Conservation (phyloP, 1,284 basidiomycete genomes). For the Malassezia restricta region DNA sequence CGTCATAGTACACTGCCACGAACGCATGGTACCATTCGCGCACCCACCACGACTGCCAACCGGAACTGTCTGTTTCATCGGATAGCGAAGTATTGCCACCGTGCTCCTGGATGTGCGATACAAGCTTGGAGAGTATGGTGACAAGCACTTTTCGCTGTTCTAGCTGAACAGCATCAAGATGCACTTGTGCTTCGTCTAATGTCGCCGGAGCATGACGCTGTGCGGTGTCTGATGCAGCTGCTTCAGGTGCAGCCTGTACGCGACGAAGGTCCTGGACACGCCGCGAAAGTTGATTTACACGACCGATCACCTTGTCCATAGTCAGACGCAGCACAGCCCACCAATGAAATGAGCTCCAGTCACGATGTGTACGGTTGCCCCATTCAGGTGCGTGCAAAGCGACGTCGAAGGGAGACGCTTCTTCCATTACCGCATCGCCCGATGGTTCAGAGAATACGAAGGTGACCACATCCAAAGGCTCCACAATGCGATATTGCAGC, state of each 20-base stretch:
- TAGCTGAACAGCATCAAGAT: slow-evolving; percentile 30
- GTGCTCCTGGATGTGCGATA: slow-evolving; percentile 9
- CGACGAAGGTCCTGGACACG: slow-evolving; percentile 25
- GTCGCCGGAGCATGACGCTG: slow-evolving; percentile 18
- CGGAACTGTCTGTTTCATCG: not conserved
- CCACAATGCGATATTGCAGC: slow-evolving; percentile 94
- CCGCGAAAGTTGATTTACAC: slow-evolving; percentile 37
- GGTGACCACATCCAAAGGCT: slow-evolving; percentile 75
- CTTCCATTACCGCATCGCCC: slow-evolving; percentile 8
- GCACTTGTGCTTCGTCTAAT: slow-evolving; percentile 14
- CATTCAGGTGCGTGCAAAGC: not conserved
- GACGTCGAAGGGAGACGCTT: slow-evolving; percentile 12
- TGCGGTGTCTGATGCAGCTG: slow-evolving; percentile 10
- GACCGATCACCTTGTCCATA: slow-evolving; percentile 42
- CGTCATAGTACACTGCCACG: slow-evolving; percentile 22
- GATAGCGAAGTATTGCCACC: not conserved
- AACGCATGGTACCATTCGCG: slow-evolving; percentile 30
- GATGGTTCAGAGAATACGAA: slow-evolving; percentile 58
- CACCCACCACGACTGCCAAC: slow-evolving; percentile 39
- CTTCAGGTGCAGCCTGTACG: slow-evolving; percentile 9
- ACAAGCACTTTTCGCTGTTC: slow-evolving; percentile 44
- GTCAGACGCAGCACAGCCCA: slow-evolving; percentile 34
- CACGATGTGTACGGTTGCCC: slow-evolving; percentile 16
- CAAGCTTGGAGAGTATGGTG: slow-evolving; percentile 22
- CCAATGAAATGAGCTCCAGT: slow-evolving; percentile 37